These are phyloP conservation scores for Kazachstania sp. DNA, from an alignment of 1,139 yeast genomes.

Conservation along the genomic window DNA sequence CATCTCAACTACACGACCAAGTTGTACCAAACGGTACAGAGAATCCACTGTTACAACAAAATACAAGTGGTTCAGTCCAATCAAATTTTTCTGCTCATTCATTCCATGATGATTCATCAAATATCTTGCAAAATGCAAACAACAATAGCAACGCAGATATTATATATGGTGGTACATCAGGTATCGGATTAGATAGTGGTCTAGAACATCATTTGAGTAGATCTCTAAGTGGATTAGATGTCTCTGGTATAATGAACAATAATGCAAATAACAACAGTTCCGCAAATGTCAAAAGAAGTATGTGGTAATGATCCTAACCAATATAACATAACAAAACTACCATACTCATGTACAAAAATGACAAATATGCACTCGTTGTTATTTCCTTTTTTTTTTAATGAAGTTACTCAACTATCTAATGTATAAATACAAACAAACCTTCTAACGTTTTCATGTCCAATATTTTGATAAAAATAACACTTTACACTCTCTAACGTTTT, in stretches of 20 bases:
- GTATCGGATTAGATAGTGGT: constrained; percentile 11
- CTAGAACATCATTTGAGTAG: constrained; percentile 28
- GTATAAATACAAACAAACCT: too few relatives aligned
- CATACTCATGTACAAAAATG: not conserved
- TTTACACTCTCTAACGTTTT: too few relatives aligned
- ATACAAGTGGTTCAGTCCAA: constrained; percentile 30
- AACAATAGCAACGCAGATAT: constrained; percentile 12
- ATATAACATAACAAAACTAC: not conserved
- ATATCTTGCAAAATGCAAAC: constrained; percentile 1
- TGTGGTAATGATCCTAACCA: constrained; percentile 2
- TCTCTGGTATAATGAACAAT: constrained; percentile 14
- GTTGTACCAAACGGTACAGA: constrained; percentile 1
- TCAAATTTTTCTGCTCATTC: constrained; percentile 30
- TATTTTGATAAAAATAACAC: too few relatives aligned
- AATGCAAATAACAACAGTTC: not conserved
- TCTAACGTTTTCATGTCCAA: too few relatives aligned
- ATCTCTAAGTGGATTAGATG: constrained; percentile 29
- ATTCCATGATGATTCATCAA: constrained; percentile 18
- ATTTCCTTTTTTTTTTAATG: not conserved
- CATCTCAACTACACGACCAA: constrained; percentile 4
- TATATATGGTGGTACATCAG: constrained; percentile 4
- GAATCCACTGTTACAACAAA: constrained; percentile 24
- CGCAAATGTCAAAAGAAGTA: constrained; percentile 1
- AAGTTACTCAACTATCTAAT: too few relatives aligned
- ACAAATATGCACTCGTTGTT: not conserved